Evolutionary conservation across 768 basidiomycete genomes (phyloP).

Genomic region (Strobilomyces echinocephalus): DNA sequence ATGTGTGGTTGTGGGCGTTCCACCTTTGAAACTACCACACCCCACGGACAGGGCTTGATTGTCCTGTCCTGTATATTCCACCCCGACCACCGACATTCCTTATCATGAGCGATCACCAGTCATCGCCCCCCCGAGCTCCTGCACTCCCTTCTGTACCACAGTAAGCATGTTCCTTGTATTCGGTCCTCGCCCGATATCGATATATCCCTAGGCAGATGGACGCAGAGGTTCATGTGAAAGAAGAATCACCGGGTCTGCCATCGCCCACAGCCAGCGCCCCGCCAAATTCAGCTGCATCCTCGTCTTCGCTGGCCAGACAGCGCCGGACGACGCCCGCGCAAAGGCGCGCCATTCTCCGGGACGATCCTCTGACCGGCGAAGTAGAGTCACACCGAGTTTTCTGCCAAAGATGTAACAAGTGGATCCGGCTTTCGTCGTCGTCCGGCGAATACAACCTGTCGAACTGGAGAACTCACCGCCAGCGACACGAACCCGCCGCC

Average conservation of each 20-base stretch:
- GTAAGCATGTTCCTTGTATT: slow-evolving; percentile 10
- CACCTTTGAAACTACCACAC: no score
- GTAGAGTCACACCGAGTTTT: slow-evolving; percentile 48
- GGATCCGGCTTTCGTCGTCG: slow-evolving; percentile 48
- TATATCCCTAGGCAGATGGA: slow-evolving; percentile 12
- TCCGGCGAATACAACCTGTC: slow-evolving; percentile 36
- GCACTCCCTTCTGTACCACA: not conserved
- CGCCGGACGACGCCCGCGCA: slow-evolving; percentile 34
- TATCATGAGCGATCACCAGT: slow-evolving; percentile 27
- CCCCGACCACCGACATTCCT: slow-evolving; percentile 26
- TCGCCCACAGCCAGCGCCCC: slow-evolving; percentile 6
- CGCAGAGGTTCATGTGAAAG: slow-evolving; percentile 10
- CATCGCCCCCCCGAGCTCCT: not conserved
- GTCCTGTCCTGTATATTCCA: slow-evolving; percentile 13
- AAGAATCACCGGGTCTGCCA: slow-evolving; percentile 4
- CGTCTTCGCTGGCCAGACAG: slow-evolving; percentile 14
- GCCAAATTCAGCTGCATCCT: not conserved
- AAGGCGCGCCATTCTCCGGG: slow-evolving; percentile 47
- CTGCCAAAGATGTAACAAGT: slow-evolving; percentile 60
- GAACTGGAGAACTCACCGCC: slow-evolving; percentile 55
- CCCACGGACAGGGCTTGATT: slow-evolving; percentile 11
- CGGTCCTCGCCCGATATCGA: slow-evolving; percentile 1
- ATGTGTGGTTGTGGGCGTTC: not conserved
- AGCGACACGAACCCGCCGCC: slow-evolving; percentile 42
- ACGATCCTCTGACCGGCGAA: slow-evolving; percentile 48